Evolutionary conservation across 73 alveolate species (phyloP).

Genomic region (Tetrahymena elliotti): DNA sequence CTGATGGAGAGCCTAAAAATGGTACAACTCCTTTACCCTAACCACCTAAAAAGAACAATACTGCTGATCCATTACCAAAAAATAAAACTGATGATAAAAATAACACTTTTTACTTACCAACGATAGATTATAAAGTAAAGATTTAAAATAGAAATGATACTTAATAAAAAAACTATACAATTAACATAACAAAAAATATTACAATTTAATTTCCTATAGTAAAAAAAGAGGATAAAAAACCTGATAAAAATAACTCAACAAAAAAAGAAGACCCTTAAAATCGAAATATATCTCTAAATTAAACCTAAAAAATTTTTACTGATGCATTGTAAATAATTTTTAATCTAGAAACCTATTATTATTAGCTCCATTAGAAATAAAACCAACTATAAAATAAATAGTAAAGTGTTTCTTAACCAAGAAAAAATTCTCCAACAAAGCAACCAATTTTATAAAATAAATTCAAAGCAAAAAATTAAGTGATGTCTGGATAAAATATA

Average conservation of each 20-base stretch:
- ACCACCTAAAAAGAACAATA: not conserved
- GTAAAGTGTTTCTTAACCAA: not conserved
- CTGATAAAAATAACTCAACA: not conserved
- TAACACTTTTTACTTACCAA: not conserved
- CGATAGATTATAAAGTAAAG: not conserved
- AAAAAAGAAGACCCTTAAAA: not conserved
- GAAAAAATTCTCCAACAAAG: too few species aligned
- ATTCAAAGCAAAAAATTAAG: not conserved
- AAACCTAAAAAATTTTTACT: too few species aligned
- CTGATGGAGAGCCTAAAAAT: not conserved
- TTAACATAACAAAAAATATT: not conserved
- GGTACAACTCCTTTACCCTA: not conserved
- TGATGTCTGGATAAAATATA: not conserved
- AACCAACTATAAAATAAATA: too few species aligned
- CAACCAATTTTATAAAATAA: too few species aligned
- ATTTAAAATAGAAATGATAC: not conserved
- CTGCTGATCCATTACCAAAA: not conserved
- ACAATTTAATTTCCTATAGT: not conserved
- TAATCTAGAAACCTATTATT: not conserved
- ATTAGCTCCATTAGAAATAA: not conserved
- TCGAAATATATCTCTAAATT: not conserved
- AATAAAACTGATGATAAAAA: not conserved
- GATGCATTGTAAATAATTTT: not conserved
- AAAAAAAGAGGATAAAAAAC: not conserved
- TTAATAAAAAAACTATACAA: not conserved